A percentile compares a stretch with the other conserved stretches of the same genome.
These are phyloP conservation scores for Penicillium mononematosum DNA, from an alignment of 495 filamentous ascomycete species.

Conservation along the genomic window DNA sequence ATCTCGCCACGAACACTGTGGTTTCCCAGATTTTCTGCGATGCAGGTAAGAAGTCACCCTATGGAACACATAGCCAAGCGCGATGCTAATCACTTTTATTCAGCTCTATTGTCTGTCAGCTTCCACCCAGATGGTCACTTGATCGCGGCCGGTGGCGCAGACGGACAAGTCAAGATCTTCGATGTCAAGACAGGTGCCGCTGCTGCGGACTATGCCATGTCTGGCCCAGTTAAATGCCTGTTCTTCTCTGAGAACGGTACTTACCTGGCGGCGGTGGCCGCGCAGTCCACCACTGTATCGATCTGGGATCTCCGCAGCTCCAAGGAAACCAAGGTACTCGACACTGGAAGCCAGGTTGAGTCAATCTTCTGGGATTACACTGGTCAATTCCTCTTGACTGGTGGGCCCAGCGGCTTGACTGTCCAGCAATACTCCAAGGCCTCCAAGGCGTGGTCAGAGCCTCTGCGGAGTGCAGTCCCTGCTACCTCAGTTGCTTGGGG, in stretches of 20 bases:
- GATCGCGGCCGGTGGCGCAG: constrained; percentile 74
- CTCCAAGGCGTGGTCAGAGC: constrained; percentile 85
- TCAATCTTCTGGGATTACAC: constrained; percentile 88
- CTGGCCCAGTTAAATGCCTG: constrained; percentile 66
- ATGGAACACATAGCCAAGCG: not conserved
- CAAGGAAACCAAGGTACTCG: constrained; percentile 71
- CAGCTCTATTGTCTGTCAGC: constrained; percentile 72
- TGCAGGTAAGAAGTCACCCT: constrained; percentile 59
- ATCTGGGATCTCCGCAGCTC: constrained; percentile 91
- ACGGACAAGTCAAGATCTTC: constrained; percentile 81
- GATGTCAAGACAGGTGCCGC: constrained; percentile 70
- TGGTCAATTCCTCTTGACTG: constrained; percentile 85
- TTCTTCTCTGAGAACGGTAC: constrained; percentile 97
- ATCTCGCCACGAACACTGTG: constrained; percentile 62
- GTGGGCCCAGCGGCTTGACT: constrained; percentile 74
- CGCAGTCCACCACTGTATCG: constrained; percentile 69
- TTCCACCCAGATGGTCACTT: constrained; percentile 97
- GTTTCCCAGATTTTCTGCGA: constrained; percentile 79
- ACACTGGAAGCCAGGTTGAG: constrained; percentile 72
- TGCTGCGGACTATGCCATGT: constrained; percentile 67
- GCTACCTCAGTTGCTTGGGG: constrained; percentile 78
- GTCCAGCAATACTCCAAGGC: constrained; percentile 86
- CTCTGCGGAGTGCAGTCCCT: constrained; percentile 69
- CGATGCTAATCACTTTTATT: constrained; percentile 14
- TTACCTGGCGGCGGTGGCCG: constrained; percentile 78